These are phyloP conservation scores for Aspergillus sergii DNA, from an alignment of 2,329 filamentous ascomycete genomes.

Conservation along the genomic window DNA sequence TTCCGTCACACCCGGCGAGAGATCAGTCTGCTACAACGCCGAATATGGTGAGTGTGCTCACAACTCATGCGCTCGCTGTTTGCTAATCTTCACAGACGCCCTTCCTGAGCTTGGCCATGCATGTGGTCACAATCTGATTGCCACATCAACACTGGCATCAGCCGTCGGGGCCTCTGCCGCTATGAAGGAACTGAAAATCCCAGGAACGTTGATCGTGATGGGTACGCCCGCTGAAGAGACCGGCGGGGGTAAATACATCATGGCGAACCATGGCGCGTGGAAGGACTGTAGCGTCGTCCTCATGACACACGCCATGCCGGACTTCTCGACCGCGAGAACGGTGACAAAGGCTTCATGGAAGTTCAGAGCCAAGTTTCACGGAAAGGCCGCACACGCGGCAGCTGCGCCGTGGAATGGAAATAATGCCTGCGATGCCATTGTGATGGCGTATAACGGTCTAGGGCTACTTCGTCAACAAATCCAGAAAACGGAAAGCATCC, in stretches of 20 bases:
- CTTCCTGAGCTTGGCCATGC: conserved; percentile 5
- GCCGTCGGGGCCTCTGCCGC: not conserved
- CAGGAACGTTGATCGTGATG: not conserved
- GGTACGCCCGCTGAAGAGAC: conserved; percentile 4
- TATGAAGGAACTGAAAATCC: not conserved
- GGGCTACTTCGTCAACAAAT: conserved; percentile 5
- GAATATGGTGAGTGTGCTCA: not conserved
- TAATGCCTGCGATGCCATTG: conserved; percentile 2
- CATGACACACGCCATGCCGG: conserved; percentile 1
- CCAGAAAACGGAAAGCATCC: not conserved
- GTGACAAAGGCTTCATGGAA: not conserved
- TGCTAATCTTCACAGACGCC: not conserved
- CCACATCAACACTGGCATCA: not conserved
- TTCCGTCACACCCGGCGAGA: not conserved
- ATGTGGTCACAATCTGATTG: conserved; percentile 1
- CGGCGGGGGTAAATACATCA: conserved; percentile 1
- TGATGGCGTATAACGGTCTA: not conserved
- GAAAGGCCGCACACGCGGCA: not conserved
- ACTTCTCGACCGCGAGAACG: not conserved
- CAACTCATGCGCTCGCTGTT: not conserved
- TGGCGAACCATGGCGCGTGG: not conserved
- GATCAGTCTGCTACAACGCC: not conserved
- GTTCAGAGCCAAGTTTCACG: conserved; percentile 1
- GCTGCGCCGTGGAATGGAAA: conserved; percentile 1
- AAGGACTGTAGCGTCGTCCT: not conserved